Conservation (phyloP, 768 basidiomycete species). For the Rhizopogon salebrosus region DNA sequence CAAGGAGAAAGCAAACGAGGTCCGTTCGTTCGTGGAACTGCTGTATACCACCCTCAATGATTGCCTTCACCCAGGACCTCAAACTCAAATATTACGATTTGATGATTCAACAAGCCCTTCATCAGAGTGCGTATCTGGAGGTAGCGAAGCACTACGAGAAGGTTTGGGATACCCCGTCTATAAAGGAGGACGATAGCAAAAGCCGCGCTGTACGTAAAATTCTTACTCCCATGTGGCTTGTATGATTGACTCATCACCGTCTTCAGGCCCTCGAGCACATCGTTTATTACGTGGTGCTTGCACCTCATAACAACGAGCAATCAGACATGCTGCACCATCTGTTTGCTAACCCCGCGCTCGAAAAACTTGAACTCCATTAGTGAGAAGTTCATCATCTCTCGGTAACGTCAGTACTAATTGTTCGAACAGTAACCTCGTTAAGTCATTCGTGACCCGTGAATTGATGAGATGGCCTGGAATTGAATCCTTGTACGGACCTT, state of each 20-base stretch:
- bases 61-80: slow-evolving; percentile 58
- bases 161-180: slow-evolving; percentile 94
- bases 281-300: slow-evolving; percentile 89
- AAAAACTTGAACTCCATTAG: slow-evolving; percentile 83
- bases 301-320: slow-evolving; percentile 95
- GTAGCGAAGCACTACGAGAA: slow-evolving; percentile 94
- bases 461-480: slow-evolving; percentile 98
- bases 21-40: slow-evolving; percentile 27
- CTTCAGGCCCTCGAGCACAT: slow-evolving; percentile 88
- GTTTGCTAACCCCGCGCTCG: slow-evolving; percentile 69
- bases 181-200: slow-evolving; percentile 79
- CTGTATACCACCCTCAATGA: not conserved
- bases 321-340: slow-evolving; percentile 93
- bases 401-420: slow-evolving; percentile 8
- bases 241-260: not conserved
- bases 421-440: slow-evolving; percentile 75
- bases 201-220: slow-evolving; percentile 56
- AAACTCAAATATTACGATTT: slow-evolving; percentile 95
- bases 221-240: not conserved
- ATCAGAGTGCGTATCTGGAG: slow-evolving; percentile 81
- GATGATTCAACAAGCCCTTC: slow-evolving; percentile 93
- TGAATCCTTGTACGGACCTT: slow-evolving; percentile 79
- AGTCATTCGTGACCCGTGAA: slow-evolving; percentile 89
- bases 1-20: slow-evolving; percentile 85
- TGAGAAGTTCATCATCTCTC: slow-evolving; percentile 32